These are phyloP conservation scores for Candida ficus DNA, from an alignment of 805 yeast species.

Conservation along the genomic window DNA sequence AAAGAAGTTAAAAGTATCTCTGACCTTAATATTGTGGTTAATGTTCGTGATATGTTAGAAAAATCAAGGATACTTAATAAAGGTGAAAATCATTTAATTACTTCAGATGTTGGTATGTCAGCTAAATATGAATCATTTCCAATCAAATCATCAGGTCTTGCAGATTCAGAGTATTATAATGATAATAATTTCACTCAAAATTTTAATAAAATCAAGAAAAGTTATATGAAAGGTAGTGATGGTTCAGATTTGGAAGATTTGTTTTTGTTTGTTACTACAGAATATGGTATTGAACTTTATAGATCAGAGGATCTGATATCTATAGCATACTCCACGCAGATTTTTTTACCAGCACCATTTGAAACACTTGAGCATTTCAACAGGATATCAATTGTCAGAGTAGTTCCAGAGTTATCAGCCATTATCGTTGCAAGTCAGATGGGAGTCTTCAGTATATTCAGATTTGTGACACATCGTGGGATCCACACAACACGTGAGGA, in stretches of 20 bases:
- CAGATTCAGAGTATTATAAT: background rate
- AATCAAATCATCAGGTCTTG: constrained; percentile 19
- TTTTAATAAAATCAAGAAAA: constrained; percentile 25
- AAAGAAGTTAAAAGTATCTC: constrained; percentile 42
- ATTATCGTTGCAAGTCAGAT: constrained; percentile 37
- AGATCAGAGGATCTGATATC: no score
- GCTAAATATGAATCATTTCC: constrained; percentile 27
- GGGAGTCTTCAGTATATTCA: constrained; percentile 37
- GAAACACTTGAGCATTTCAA: constrained; percentile 15
- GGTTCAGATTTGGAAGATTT: background rate
- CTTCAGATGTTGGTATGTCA: constrained; percentile 37
- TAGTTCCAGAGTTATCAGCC: constrained; percentile 38
- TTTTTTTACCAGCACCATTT: no score
- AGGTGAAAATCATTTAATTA: constrained; percentile 33
- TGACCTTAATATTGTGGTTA: constrained; percentile 30
- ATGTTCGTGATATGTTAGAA: constrained; percentile 32
- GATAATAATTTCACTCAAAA: constrained; percentile 20
- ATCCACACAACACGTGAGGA: constrained; percentile 40
- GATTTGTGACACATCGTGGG: constrained; percentile 39
- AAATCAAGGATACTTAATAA: constrained; percentile 39
- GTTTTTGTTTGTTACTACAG: no score
- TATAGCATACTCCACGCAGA: no score
- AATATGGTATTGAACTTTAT: no score
- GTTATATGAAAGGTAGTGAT: constrained; percentile 4
- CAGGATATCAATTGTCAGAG: constrained; percentile 25